Evolutionary conservation across 1,284 basidiomycete genomes (phyloP).

Genomic region (Caloboletus inedulis): DNA sequence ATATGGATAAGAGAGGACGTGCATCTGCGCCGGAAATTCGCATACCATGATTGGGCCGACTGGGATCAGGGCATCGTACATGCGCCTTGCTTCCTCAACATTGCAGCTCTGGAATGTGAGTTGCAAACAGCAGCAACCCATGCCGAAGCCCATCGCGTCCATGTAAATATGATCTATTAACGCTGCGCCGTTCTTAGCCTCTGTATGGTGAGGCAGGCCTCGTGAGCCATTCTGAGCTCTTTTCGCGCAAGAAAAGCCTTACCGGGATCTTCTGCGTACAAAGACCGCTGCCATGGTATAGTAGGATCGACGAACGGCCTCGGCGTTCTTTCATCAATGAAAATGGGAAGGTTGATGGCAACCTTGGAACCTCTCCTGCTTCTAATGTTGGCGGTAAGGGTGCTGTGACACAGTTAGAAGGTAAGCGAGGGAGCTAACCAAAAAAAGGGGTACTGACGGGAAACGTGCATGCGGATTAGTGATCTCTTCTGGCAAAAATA

Average conservation of each 20-base stretch:
- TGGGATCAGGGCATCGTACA: constrained; percentile 95
- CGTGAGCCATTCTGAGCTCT: constrained; percentile 11
- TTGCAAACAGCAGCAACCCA: constrained; percentile 98
- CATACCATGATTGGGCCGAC: constrained; percentile 90
- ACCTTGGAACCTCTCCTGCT: constrained; percentile 90
- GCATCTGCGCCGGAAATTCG: constrained; percentile 2
- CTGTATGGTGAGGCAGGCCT: constrained; percentile 36
- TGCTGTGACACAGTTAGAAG: constrained; percentile 48
- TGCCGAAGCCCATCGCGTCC: constrained; percentile 99
- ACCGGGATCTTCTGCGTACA: constrained; percentile 84
- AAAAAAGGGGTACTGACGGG: constrained; percentile 67
- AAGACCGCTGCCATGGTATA: constrained; percentile 78
- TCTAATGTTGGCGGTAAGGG: constrained; percentile 94
- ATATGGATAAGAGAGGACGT: constrained; percentile 7
- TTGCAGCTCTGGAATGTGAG: constrained; percentile 97
- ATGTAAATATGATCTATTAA: constrained; percentile 92
- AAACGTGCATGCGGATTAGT: constrained; percentile 98
- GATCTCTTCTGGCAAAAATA: constrained; percentile 94
- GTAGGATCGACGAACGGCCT: constrained; percentile 88
- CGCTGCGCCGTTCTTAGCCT: constrained; percentile 87
- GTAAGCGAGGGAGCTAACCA: not conserved
- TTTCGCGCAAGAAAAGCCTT: constrained; percentile 8
- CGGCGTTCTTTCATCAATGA: constrained; percentile 84
- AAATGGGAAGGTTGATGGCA: constrained; percentile 93
- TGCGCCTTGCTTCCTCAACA: constrained; percentile 83